phyloP scores from a whole-genome alignment of 768 basidiomycete species.

The Mycena indigotica region DNA sequence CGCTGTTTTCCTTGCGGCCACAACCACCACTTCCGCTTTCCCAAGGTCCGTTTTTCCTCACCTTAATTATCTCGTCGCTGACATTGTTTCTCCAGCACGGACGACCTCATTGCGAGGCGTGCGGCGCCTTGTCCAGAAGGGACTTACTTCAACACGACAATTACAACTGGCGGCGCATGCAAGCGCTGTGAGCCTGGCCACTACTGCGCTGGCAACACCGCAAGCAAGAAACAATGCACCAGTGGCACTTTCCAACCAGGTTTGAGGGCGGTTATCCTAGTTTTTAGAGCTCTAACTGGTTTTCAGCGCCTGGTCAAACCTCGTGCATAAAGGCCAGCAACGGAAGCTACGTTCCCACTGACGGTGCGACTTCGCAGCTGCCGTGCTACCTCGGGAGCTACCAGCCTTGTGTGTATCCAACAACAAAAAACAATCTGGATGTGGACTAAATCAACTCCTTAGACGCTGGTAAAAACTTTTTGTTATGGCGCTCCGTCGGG shows the following conservation, averaged over 20 bases:
- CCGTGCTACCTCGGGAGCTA: conserved; percentile 2
- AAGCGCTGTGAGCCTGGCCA: background rate
- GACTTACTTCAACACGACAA: background rate
- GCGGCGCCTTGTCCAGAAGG: conserved; percentile 8
- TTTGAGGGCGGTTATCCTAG: background rate
- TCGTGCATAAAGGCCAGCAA: background rate
- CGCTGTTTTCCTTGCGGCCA: background rate
- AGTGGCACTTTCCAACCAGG: conserved; percentile 11
- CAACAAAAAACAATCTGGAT: background rate
- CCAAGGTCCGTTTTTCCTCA: background rate
- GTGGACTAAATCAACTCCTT: background rate
- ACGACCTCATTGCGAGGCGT: no score
- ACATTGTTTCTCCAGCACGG: background rate
- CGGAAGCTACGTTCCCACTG: background rate
- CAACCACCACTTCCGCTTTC: background rate
- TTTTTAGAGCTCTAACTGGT: background rate
- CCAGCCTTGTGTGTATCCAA: conserved; percentile 9
- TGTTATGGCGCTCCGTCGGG: conserved; percentile 8
- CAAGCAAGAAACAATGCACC: background rate
- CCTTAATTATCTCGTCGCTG: background rate
- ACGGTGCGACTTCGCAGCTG: background rate
- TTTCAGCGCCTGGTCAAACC: background rate
- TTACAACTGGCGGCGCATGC: background rate
- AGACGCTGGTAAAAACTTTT: background rate
- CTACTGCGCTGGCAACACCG: background rate